A percentile compares a stretch with the other conserved stretches of the same genome.
Evolutionary conservation across 2,329 filamentous ascomycete species (phyloP).

Genomic region (Colletotrichum orbiculare): DNA sequence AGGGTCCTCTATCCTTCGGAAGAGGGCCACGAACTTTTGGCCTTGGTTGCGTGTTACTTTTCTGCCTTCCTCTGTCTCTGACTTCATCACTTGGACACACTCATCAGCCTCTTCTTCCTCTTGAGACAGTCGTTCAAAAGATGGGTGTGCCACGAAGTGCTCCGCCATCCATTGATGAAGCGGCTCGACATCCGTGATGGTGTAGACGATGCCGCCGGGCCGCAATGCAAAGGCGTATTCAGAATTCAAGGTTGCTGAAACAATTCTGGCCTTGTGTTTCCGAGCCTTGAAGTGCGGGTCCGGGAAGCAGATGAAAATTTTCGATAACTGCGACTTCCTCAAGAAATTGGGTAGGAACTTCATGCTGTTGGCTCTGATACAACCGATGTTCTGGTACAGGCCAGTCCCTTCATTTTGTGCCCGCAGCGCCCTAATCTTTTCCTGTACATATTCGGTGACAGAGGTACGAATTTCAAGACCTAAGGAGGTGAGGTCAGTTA

Average conservation of each 20-base stretch:
- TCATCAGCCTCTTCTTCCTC: constrained; percentile 75
- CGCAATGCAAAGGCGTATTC: constrained; percentile 91
- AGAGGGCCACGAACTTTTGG: constrained; percentile 90
- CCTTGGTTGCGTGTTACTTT: constrained; percentile 94
- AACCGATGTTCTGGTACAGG: constrained; percentile 86
- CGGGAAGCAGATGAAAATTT: constrained; percentile 98
- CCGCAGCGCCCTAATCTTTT: constrained; percentile 85
- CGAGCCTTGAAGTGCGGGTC: constrained; percentile 98
- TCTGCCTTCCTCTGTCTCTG: constrained; percentile 95
- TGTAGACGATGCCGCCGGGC: constrained; percentile 90
- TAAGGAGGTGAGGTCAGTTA: constrained; percentile 45
- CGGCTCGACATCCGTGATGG: constrained; percentile 97
- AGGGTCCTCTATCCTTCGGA: constrained; percentile 82
- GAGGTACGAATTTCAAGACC: constrained; percentile 93
- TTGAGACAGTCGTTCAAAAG: constrained; percentile 80
- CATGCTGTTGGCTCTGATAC: constrained; percentile 95
- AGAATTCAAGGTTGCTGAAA: constrained; percentile 86
- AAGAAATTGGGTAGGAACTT: constrained; percentile 99
- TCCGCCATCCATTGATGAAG: constrained; percentile 93
- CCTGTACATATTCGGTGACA: constrained; percentile 90
- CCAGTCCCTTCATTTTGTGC: constrained; percentile 65
- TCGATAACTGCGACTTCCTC: constrained; percentile 79
- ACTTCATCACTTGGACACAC: constrained; percentile 79
- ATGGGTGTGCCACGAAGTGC: constrained; percentile 81
- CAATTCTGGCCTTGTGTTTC: constrained; percentile 97